A percentile compares a stretch with the other conserved stretches of the same genome.
Evolutionary conservation across 139 green algal genomes (phyloP).

Genomic region (Microglena sp.): DNA sequence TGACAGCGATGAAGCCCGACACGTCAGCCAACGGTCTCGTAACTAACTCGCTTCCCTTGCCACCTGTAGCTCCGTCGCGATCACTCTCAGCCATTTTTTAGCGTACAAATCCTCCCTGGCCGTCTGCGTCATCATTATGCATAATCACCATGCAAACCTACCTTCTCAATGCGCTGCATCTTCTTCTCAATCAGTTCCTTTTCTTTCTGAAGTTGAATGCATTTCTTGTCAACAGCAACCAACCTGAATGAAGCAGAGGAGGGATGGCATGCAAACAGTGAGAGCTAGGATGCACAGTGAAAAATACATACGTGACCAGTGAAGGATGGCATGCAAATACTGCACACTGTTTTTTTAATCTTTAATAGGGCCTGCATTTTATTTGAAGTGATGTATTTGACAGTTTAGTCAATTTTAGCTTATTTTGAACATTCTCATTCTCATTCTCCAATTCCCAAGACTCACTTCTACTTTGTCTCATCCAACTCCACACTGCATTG

Average conservation of each 20-base stretch:
- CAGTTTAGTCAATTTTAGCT: not conserved
- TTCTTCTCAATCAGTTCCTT: conserved; percentile 73
- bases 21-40: too few species aligned
- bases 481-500: not conserved
- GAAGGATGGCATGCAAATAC: too few species aligned
- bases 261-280: not conserved
- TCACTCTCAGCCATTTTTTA: too few species aligned
- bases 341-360: too few species aligned
- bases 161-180: conserved; percentile 63
- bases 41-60: too few species aligned
- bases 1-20: too few species aligned
- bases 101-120: too few species aligned
- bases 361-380: too few species aligned
- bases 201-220: conserved; percentile 41
- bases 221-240: conserved; percentile 19
- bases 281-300: not conserved
- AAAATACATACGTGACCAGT: not conserved
- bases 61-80: too few species aligned
- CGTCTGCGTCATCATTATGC: too few species aligned
- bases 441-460: not conserved
- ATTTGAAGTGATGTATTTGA: not conserved
- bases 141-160: too few species aligned
- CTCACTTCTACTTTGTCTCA: not conserved
- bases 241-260: conserved; percentile 6
- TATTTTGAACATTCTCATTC: not conserved